Conservation (phyloP, 371 early-diverging fungal species). For the Mortierella sp. region DNA sequence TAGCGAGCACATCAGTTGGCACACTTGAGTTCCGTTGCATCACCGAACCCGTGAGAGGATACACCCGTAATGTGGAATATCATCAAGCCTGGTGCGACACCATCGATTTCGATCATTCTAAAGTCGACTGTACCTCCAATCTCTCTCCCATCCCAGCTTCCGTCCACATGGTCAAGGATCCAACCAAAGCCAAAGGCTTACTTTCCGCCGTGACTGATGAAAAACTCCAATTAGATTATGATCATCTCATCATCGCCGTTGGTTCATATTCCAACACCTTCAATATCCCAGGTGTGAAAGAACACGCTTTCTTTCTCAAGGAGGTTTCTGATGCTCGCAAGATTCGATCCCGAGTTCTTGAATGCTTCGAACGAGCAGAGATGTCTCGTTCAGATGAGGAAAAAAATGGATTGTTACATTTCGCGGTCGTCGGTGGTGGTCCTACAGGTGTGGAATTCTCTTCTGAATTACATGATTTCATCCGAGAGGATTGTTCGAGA, state of each 20-base stretch:
- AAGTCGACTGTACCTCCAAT: conserved; percentile 55
- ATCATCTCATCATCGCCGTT: conserved; percentile 82
- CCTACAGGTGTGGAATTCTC: conserved; percentile 83
- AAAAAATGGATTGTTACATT: conserved; percentile 78
- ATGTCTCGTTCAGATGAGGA: conserved; percentile 75
- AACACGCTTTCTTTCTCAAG: conserved; percentile 78
- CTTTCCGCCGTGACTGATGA: not conserved
- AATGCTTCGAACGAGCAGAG: conserved; percentile 84
- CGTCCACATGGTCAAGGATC: not conserved
- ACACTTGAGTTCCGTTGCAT: conserved; percentile 87
- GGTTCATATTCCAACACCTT: conserved; percentile 90
- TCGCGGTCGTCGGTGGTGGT: conserved; percentile 89
- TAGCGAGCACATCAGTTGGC: conserved; percentile 86
- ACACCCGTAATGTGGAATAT: conserved; percentile 68
- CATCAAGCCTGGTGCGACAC: conserved; percentile 76
- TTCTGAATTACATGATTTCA: conserved; percentile 82
- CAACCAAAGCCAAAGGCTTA: too few species aligned
- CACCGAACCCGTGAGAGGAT: conserved; percentile 76
- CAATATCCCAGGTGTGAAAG: conserved; percentile 82
- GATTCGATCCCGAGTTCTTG: conserved; percentile 77
- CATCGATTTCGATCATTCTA: conserved; percentile 61
- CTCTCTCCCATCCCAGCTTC: conserved; percentile 24
- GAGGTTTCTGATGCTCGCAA: conserved; percentile 79
- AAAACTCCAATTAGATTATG: conserved; percentile 69
- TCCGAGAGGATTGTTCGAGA: conserved; percentile 78